phyloP scores from a whole-genome alignment of 2,329 filamentous ascomycete species.

The Curvularia sp. region DNA sequence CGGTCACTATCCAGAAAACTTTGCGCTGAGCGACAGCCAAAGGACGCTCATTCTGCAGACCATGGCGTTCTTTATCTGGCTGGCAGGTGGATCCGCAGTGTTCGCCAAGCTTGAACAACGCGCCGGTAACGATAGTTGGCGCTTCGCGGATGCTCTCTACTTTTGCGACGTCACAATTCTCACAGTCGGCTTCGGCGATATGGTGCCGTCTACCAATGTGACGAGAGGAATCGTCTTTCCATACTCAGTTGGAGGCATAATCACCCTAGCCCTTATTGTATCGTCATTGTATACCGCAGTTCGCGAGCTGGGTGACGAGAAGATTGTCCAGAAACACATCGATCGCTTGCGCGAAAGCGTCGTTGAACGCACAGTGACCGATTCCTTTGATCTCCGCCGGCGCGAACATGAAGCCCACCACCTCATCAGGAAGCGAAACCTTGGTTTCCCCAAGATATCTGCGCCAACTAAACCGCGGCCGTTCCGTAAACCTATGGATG shows the following conservation, averaged over 20 bases:
- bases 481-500: conserved; percentile 33
- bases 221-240: conserved; percentile 79
- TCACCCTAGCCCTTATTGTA: conserved; percentile 84
- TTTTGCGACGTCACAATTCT: conserved; percentile 55
- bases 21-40: conserved; percentile 78
- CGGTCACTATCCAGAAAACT: conserved; percentile 79
- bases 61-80: conserved; percentile 82
- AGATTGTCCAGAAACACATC: conserved; percentile 67
- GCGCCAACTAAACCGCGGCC: conserved; percentile 33
- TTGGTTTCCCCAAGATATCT: conserved; percentile 34
- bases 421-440: conserved; percentile 28
- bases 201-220: conserved; percentile 63
- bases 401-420: conserved; percentile 38
- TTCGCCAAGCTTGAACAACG: conserved; percentile 71
- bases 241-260: conserved; percentile 81
- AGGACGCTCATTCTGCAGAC: conserved; percentile 90
- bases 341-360: conserved; percentile 63
- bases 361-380: conserved; percentile 62
- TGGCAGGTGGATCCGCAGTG: conserved; percentile 77
- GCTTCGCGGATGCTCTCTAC: conserved; percentile 72
- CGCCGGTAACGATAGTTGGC: conserved; percentile 62
- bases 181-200: conserved; percentile 58
- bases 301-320: conserved; percentile 65
- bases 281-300: conserved; percentile 76
- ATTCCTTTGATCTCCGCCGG: conserved; percentile 58